Evolutionary conservation across 768 basidiomycete species (phyloP), one percentile per base, ranked within the genome.

Genomic region (Suillus sp.): DNA sequence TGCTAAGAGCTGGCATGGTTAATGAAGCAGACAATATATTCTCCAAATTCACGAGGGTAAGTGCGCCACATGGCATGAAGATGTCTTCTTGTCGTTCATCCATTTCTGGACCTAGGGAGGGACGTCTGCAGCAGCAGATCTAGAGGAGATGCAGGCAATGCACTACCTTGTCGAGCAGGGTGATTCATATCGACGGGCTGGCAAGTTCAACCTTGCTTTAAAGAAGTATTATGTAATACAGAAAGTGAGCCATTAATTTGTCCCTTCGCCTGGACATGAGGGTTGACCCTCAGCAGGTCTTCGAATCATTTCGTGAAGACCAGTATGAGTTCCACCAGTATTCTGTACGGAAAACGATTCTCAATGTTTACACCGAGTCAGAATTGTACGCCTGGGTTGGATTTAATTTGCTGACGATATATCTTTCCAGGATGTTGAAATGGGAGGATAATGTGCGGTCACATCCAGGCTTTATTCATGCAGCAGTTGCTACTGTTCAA

Each of bases 281-380:
- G 53, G 54, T 70, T 40, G 25, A 70, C 48, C 13, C 51, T 37
- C 56, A 34, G 45, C 64, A 93, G 92, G 78, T 89, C 18, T 98
- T 96, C 74, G 84, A 89, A 60, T 91, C 91, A 59, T 85, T 92
- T 66, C 94, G 97, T 66, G 95, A 98, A 67, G 96, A 97, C 70
- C 95, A 99, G 76, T 98, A 91, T 69, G 97, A 99, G 75, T 99
- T 99, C 82, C 97, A 99, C 74, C 87, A 91, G 8, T 99, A 98
- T 75, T 93, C 93, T 67, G 67, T 98, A 67, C 88, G 97, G 60
- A 95, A 92, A 69, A 92, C 89, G 69, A 96, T 92, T 9, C 77
- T 99, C 38, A 90, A 88, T 60, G 86, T 93, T 14, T 99, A 99
- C 73, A 65, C 92, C 60, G 86, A 87, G 96, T 98, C 68, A 64